phyloP scores from a whole-genome alignment of 208 protist species.

The Wallacemonas rigidus region DNA sequence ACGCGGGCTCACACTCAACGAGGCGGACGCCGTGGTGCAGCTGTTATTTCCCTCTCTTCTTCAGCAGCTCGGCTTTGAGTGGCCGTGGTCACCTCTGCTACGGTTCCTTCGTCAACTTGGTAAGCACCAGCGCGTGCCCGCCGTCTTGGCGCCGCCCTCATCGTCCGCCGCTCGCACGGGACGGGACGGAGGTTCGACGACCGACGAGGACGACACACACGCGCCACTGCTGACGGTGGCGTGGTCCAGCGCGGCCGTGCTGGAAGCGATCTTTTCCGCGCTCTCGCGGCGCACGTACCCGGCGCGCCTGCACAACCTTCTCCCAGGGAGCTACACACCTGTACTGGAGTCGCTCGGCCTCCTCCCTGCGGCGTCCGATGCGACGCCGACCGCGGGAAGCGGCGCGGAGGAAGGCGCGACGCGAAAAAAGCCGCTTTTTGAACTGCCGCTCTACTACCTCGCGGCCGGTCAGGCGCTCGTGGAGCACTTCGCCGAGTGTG shows the following conservation, averaged over 20 bases:
- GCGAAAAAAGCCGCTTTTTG: slow-evolving; percentile 21
- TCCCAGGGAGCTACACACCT: slow-evolving; percentile 68
- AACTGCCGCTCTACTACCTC: slow-evolving; percentile 70
- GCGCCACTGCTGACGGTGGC: slow-evolving; percentile 25
- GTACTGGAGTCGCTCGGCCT: slow-evolving; percentile 38
- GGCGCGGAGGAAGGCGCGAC: too few species aligned
- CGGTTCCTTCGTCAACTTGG: slow-evolving; percentile 52
- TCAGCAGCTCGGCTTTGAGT: slow-evolving; percentile 81
- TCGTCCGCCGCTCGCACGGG: not conserved
- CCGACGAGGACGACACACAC: not conserved
- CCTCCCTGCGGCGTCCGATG: slow-evolving; percentile 15
- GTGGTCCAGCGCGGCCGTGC: slow-evolving; percentile 40
- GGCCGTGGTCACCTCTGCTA: slow-evolving; percentile 78
- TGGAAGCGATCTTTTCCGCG: slow-evolving; percentile 47
- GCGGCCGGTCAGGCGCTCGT: slow-evolving; percentile 48
- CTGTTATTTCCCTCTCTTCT: slow-evolving; percentile 63
- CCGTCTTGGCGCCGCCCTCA: not conserved
- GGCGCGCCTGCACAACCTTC: slow-evolving; percentile 53
- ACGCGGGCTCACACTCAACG: slow-evolving; percentile 48
- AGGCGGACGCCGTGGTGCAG: slow-evolving; percentile 62
- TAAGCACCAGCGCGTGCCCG: slow-evolving; percentile 31
- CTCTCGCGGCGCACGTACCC: slow-evolving; percentile 61
- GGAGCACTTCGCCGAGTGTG: slow-evolving; percentile 45
- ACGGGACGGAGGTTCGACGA: not conserved
- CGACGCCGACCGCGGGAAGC: slow-evolving; percentile 16